Percentiles rank a stretch among this genome's conserved stretches.
Conservation (phyloP, 257 asterid genomes). For the Nemophila menziesii region DNA sequence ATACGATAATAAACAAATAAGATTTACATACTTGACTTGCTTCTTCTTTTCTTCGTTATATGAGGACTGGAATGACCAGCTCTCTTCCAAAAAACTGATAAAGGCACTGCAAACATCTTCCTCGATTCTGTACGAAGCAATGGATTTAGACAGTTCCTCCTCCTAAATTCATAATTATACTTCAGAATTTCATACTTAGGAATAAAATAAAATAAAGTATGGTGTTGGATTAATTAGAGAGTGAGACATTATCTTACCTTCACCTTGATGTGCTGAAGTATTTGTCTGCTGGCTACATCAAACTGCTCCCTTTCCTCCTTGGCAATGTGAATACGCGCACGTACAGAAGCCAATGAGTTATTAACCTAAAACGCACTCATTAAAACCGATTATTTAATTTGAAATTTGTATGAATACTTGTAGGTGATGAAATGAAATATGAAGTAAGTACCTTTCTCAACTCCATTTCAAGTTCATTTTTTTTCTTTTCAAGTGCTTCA, state of each 20-base stretch:
- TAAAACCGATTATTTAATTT: slow-evolving; percentile 2
- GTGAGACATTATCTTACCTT: slow-evolving; percentile 35
- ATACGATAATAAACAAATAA: not conserved
- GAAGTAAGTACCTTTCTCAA: slow-evolving; percentile 53
- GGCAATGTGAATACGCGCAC: slow-evolving; percentile 61
- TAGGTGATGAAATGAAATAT: slow-evolving; percentile 8
- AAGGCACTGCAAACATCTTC: slow-evolving; percentile 75
- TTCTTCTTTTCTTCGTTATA: slow-evolving; percentile 36
- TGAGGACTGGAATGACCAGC: slow-evolving; percentile 47
- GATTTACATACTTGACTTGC: slow-evolving; percentile 46
- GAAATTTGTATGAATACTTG: not conserved
- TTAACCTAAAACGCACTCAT: slow-evolving; percentile 44
- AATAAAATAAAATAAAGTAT: not conserved
- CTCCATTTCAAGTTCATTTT: slow-evolving; percentile 61
- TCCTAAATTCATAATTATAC: slow-evolving; percentile 40
- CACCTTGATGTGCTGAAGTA: slow-evolving; percentile 55
- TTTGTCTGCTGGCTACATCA: slow-evolving; percentile 74
- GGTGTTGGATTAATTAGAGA: slow-evolving; percentile 8
- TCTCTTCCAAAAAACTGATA: slow-evolving; percentile 49
- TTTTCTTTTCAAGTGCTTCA: slow-evolving; percentile 46
- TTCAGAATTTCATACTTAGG: not conserved
- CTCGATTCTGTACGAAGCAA: slow-evolving; percentile 64
- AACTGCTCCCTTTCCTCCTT: slow-evolving; percentile 91
- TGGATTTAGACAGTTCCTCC: slow-evolving; percentile 65
- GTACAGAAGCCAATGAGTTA: slow-evolving; percentile 44